Evolutionary conservation across 352 stramenopile genomes (phyloP), one percentile per base, ranked within the genome.

Genomic region (Phytophthora sojae): DNA sequence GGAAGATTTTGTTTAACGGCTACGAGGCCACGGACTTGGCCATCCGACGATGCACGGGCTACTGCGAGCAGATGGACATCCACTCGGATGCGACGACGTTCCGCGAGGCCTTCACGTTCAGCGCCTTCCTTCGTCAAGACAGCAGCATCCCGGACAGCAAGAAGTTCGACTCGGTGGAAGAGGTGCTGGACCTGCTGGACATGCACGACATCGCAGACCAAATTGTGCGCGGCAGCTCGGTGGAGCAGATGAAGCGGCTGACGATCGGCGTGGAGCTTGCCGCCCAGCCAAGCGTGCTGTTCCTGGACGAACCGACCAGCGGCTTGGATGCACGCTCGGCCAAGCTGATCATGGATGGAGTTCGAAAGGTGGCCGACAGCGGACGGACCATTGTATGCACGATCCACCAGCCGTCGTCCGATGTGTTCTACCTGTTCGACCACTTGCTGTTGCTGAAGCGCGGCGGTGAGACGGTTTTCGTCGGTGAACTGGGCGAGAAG

Each of bases 331-430:
- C 81, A 8, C 92, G 82, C 39, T 97, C 21, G 21, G 21, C 21
- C 21, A 21, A 21, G 21, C 21, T 21, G 21, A 21, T 21, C 21
- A 21, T 21, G 61, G 77, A 91, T 17, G 79, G 94, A 1, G 77
- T 97, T 12, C 88, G 92, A 52, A 93, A 94, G 63, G 80, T 97
- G 51, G 86, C 91, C 2, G 62, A 67, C 45, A 81, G 75, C 32
- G 88, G 90, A 3, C 66, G 80, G 4, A 93, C 83, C 17, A 82
- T 98, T 21, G 71, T 97, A 2, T 96, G 93, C 51, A 97, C 91
- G 29, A 98, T 98, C 72, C 93, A 98, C 71, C 93, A 98, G 74
- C 93, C 93, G 23, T 86, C 80, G n/a, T 91, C 82, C 2, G 86
- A 97, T 57, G 85, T 97, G 5, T 97, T 97, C 21, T 83, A 87